A percentile compares a stretch with the other conserved stretches of the same genome.
phyloP scores from a whole-genome alignment of 768 basidiomycete species.

The Terana coerulea region DNA sequence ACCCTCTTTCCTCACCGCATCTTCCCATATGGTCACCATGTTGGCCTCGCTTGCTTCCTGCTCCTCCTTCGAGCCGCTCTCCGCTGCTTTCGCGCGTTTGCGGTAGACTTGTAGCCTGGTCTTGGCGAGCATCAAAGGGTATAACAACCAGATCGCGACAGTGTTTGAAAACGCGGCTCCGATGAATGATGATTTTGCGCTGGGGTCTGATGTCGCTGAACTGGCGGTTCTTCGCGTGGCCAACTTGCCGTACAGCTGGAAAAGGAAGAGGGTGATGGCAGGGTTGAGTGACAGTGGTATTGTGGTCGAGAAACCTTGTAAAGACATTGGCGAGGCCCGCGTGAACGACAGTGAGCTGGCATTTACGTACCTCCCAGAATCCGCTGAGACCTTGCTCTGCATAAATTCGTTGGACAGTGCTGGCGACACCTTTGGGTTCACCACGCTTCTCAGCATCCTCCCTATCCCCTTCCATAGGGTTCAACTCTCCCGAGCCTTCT shows the following conservation, averaged over 20 bases:
- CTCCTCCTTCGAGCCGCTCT: constrained; percentile 13
- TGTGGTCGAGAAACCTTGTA: constrained; percentile 46
- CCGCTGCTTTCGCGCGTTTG: constrained; percentile 27
- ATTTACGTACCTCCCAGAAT: constrained; percentile 50
- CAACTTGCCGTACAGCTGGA: constrained; percentile 46
- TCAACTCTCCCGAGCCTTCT: constrained; percentile 23
- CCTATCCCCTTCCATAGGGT: constrained; percentile 14
- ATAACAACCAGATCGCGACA: constrained; percentile 44
- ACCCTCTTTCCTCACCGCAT: constrained; percentile 14
- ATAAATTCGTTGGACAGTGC: constrained; percentile 36
- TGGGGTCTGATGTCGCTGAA: constrained; percentile 32
- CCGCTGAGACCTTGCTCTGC: constrained; percentile 44
- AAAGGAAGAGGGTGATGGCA: constrained; percentile 51
- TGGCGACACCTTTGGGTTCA: constrained; percentile 26
- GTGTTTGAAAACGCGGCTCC: constrained; percentile 54
- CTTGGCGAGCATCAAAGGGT: constrained; percentile 60
- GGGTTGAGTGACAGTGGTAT: constrained; percentile 52
- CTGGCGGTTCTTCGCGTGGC: constrained; percentile 22
- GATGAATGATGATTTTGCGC: constrained; percentile 43
- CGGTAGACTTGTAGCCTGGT: constrained; percentile 42
- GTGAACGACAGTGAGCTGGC: neutral
- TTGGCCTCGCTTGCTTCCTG: neutral
- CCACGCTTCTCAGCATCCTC: constrained; percentile 3
- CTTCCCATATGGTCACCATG: constrained; percentile 22
- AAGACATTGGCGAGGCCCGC: neutral